Evolutionary conservation across 768 basidiomycete genomes (phyloP).

Genomic region (Phylloporus scabripes): DNA sequence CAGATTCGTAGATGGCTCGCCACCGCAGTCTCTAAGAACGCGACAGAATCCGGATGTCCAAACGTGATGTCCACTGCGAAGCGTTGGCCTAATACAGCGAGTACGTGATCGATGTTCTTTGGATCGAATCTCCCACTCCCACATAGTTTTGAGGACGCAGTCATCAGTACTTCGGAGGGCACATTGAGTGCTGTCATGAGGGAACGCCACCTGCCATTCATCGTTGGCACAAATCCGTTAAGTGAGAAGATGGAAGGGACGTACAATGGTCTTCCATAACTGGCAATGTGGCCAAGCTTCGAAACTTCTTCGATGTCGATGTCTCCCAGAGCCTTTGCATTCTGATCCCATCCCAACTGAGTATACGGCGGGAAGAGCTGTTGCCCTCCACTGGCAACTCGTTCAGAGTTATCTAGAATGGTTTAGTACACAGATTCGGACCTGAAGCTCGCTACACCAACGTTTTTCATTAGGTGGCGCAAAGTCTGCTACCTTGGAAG

Average conservation of each 20-base stretch:
- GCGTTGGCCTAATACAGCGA: neutral
- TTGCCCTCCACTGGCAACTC: neutral
- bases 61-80: neutral
- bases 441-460: neutral
- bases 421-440: neutral
- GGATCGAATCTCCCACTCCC: neutral
- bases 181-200: neutral
- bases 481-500: conserved; percentile 9
- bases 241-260: too few species aligned
- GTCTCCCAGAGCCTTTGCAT: neutral
- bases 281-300: neutral
- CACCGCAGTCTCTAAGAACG: neutral
- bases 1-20: conserved; percentile 5
- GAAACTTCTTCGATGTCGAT: neutral
- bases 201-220: neutral
- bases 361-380: neutral
- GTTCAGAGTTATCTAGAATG: conserved; percentile 7
- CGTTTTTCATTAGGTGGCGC: conserved; percentile 2
- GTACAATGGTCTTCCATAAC: neutral
- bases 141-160: neutral
- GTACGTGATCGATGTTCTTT: neutral
- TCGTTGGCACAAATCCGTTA: neutral
- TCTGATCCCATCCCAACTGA: neutral
- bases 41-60: neutral
- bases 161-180: neutral